Base-by-base conservation (phyloP, 441 rosid species). In the Kokia cookei region DNA sequence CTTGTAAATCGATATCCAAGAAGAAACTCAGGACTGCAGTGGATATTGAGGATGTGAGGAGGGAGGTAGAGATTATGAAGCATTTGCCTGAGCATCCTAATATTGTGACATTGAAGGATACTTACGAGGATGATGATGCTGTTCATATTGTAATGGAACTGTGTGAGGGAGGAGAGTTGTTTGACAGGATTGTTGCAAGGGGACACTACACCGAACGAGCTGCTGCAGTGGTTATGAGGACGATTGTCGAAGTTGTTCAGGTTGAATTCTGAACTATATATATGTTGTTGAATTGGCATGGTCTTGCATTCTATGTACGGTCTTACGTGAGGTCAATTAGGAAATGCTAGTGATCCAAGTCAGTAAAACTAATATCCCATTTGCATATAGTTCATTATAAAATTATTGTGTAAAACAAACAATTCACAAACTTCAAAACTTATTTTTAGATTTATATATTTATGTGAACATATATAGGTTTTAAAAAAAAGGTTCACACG, bases 221-320 rank as follows among this genome's bases (percentile, higher is more conserved):
- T 12, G 98, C 99, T 69, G 95, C 97, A 15, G 89, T 80, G 4
- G 94, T 96, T 37, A 88, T 92, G 93, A 80, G 83, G 73, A 93
- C 98, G 29, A 89, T 96, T 73, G 89, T 96, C 53, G 97, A 93
- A 88, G 92, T 93, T 84, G 98, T 96, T 82, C 97, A 92, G 99
- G 98, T 95, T 76, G 24, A 48, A 19, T 77, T 82, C 55, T 37
- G 47, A 59, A 37, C 22, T 19, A 67, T 75, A 47, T 69, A 68
- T 75, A 24, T 12, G 11, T 57, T 63, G 47, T 74, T 59, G 29
- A 27, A 72, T 61, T 60, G 17, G 15, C 9, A 57, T 37, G 24
- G 48, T 26, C 55, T 15, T 65, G 40, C 63, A 26, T 71, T 55
- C 62, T 57, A 53, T 76, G 62, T 17, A 11, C 77, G 59, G 55